These are phyloP conservation scores for Piper longum DNA, from an alignment of 164 flowering plant species.

Conservation along the genomic window DNA sequence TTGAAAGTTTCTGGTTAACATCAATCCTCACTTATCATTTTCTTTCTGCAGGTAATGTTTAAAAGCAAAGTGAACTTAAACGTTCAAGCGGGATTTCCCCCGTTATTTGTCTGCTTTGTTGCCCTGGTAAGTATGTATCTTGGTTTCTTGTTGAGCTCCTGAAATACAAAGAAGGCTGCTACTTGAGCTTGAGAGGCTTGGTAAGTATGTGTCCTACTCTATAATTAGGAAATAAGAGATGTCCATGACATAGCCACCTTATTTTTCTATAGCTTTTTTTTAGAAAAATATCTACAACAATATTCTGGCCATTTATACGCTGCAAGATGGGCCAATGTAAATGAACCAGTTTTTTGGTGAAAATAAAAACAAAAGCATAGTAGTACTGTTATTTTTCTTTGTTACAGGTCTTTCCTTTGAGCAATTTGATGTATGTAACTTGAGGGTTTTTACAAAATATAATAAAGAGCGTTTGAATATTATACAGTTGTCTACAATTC, in stretches of 20 bases:
- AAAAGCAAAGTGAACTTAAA: slow-evolving; percentile 17
- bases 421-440: no score
- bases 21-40: neutral
- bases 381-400: no score
- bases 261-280: no score
- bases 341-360: neutral
- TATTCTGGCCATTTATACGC: neutral
- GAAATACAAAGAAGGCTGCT: neutral
- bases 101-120: slow-evolving; percentile 55
- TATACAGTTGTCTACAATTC: no score
- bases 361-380: neutral
- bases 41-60: slow-evolving; percentile 28
- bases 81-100: slow-evolving; percentile 58
- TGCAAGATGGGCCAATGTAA: neutral
- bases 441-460: no score
- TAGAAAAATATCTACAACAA: neutral
- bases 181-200: neutral
- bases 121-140: slow-evolving; percentile 37
- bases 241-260: neutral
- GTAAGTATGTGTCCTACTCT: neutral
- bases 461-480: no score
- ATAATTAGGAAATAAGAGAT: neutral
- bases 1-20: neutral
- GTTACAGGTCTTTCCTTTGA: no score
- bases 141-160: slow-evolving; percentile 19